Percentiles rank a stretch among this genome's conserved stretches.
phyloP scores from a whole-genome alignment of 306 rosid genomes.

The Casuarina equisetifolia region DNA sequence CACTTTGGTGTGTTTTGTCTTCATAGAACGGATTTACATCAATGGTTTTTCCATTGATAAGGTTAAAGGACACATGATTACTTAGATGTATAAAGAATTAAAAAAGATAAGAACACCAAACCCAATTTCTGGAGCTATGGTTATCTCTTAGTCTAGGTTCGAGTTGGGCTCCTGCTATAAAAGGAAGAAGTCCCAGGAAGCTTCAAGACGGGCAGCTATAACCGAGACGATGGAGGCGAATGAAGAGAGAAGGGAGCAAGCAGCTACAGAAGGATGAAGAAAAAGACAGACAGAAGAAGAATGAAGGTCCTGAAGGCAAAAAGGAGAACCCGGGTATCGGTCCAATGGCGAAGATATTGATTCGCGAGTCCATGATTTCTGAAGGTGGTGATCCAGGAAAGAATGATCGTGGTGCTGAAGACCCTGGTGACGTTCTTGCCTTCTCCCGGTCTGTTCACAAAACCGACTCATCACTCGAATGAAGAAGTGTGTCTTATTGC shows the following conservation, averaged over 20 bases:
- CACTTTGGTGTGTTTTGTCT: too few relatives aligned
- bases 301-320: not conserved
- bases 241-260: constrained; percentile 36
- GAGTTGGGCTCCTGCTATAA: not conserved
- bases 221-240: constrained; percentile 43
- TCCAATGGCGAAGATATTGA: constrained; percentile 28
- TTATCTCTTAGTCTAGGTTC: too few relatives aligned
- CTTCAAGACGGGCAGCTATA: not conserved
- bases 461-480: constrained; percentile 33
- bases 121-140: too few relatives aligned
- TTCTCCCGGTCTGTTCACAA: constrained; percentile 46
- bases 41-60: too few relatives aligned
- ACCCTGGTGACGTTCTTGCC: constrained; percentile 43
- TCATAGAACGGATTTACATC: too few relatives aligned
- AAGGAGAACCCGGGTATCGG: not conserved
- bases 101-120: too few relatives aligned
- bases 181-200: not conserved
- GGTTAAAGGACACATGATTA: too few relatives aligned
- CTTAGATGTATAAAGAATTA: too few relatives aligned
- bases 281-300: not conserved
- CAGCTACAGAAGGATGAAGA: constrained; percentile 20
- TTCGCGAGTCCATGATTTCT: constrained; percentile 27
- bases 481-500: not conserved
- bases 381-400: not conserved
- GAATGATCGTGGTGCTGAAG: constrained; percentile 15